Conservation (phyloP, 441 rosid species). For the Erysimum cheiri region DNA sequence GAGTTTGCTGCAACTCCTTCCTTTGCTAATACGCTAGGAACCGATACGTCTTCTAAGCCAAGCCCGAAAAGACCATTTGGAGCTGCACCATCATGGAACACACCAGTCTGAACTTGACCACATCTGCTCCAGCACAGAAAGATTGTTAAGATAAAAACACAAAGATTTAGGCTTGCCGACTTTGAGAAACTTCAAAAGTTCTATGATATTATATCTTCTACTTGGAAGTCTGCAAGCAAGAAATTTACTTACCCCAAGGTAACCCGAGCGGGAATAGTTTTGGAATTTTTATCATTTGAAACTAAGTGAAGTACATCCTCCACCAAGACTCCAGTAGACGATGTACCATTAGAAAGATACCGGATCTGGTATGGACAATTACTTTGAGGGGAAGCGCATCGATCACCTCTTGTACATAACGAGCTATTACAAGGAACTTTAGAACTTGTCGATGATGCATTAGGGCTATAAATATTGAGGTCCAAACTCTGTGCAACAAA, state of each 20-base stretch:
- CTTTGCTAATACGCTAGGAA: slow-evolving; percentile 87
- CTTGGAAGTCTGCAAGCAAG: slow-evolving; percentile 5
- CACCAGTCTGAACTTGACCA: slow-evolving; percentile 83
- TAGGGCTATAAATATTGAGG: slow-evolving; percentile 77
- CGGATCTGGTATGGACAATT: slow-evolving; percentile 69
- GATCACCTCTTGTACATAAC: slow-evolving; percentile 52
- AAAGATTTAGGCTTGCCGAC: slow-evolving; percentile 1
- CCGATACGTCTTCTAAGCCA: slow-evolving; percentile 75
- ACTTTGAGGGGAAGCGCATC: slow-evolving; percentile 61
- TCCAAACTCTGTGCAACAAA: slow-evolving; percentile 52
- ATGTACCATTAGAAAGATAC: slow-evolving; percentile 81
- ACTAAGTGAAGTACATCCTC: slow-evolving; percentile 80
- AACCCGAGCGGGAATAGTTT: slow-evolving; percentile 59
- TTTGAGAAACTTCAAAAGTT: background rate
- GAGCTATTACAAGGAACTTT: slow-evolving; percentile 68
- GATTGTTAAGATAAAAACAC: slow-evolving; percentile 1
- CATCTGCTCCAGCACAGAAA: slow-evolving; percentile 62
- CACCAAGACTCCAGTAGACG: slow-evolving; percentile 73
- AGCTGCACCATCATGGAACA: slow-evolving; percentile 86
- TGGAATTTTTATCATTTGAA: slow-evolving; percentile 50
- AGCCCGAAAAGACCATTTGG: slow-evolving; percentile 97
- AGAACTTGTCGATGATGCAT: slow-evolving; percentile 69
- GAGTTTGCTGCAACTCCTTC: slow-evolving; percentile 71
- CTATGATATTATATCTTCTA: background rate
- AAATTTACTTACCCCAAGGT: slow-evolving; percentile 68